Base-by-base conservation (phyloP, 2,329 filamentous ascomycete species). In the Cryoendolithus antarcticus region DNA sequence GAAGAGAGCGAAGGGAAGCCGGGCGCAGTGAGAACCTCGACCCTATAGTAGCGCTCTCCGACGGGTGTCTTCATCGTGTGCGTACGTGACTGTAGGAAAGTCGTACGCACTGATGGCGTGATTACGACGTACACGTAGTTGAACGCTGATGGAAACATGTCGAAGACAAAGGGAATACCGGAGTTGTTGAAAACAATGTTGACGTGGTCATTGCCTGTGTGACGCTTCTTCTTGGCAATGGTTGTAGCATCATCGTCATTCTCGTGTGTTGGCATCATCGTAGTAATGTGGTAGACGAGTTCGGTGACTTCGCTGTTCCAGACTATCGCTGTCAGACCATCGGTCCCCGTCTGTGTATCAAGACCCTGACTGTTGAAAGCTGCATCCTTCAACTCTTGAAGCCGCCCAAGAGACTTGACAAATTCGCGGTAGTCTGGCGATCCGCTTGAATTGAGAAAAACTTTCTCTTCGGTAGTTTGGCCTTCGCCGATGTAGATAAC, bases 111-210 rank as follows among this genome's bases (percentile, higher is more conserved):
- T 45, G 88, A 83, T 0, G 91, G 91, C 2, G 84, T 85, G 54
- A 98, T 89, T 51, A 96, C 82, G 52, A 98, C 96, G 58, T 95
- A 86, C 56, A 98, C 86, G 55, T 84, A 94, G 57, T 95, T 96
- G 69, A 98, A 94, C 41, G 89, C 82, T 0, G 86, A 93, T 1
- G 86, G 86, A 51, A 98, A 93, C 12, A 48, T 38, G 57, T 94
- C 77, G 57, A 94, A 93, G 39, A 75, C 73, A 65, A 94, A 96
- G 0, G 83, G 81, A 32, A 37, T 32, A n/a, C 91, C 89, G 2
- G 88, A 95, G 54, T 93, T 86, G 59, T 98, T 98, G 71, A 93
- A 98, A 42, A 98, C 81, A 50, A 98, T 93, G 57, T 94, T 96
- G 56, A 98, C 91, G 59, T 85, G 93, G 60, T 96, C 91, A 55